Evolutionary conservation across 352 stramenopile genomes (phyloP).

Genomic region (Phytophthora megakarya): DNA sequence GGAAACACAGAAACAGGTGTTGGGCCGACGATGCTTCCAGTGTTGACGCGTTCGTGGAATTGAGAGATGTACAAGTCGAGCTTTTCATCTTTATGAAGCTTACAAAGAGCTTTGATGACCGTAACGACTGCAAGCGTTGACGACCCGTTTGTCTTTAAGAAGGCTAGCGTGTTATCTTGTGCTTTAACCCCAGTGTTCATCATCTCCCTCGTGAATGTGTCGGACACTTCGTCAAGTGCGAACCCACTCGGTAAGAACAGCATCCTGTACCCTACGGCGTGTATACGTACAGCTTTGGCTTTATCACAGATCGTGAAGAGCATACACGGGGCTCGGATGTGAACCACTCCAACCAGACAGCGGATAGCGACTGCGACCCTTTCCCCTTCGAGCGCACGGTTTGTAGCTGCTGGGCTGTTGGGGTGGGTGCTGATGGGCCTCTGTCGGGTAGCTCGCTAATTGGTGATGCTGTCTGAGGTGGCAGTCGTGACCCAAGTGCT

Average conservation of each 20-base stretch:
- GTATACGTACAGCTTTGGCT: no score
- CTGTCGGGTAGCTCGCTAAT: no score
- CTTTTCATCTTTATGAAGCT: constrained; percentile 14
- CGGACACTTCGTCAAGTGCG: not conserved
- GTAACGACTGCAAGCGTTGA: not conserved
- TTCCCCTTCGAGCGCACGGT: no score
- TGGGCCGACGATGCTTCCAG: not conserved
- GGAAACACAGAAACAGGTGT: not conserved
- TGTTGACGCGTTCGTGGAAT: constrained; percentile 1
- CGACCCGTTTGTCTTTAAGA: not conserved
- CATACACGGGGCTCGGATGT: no score
- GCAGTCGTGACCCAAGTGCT: no score
- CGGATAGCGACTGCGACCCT: no score
- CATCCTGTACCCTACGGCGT: no score
- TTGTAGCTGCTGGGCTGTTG: no score
- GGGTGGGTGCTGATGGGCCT: no score
- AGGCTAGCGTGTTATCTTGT: not conserved
- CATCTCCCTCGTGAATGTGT: not conserved
- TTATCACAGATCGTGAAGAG: no score
- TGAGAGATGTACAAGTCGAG: not conserved
- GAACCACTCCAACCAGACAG: no score
- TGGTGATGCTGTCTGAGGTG: no score
- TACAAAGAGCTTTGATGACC: constrained; percentile 8
- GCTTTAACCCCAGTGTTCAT: not conserved
- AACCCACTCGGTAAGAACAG: not conserved